These are phyloP conservation scores for Erysiphe pulchra DNA, from an alignment of 2,329 filamentous ascomycete genomes.

Conservation along the genomic window DNA sequence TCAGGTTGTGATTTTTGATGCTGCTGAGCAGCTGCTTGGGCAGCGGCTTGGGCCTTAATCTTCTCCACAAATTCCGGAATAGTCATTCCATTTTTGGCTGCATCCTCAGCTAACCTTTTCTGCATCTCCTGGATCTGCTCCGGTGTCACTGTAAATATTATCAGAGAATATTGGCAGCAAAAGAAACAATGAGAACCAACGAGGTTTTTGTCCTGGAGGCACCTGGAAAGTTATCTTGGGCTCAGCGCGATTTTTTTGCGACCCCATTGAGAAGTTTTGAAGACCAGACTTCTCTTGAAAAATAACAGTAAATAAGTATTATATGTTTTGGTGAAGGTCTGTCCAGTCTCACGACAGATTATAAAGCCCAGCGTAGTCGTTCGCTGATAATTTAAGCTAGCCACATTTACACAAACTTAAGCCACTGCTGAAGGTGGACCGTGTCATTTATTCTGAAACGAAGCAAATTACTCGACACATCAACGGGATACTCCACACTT, in stretches of 20 bases:
- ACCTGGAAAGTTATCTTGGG: not conserved
- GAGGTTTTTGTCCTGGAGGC: not conserved
- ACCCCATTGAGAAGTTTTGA: not conserved
- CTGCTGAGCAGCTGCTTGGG: slow-evolving; percentile 15
- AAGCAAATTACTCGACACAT: too few species aligned
- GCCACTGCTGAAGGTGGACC: too few species aligned
- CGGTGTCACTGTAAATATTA: slow-evolving; percentile 17
- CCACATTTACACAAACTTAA: too few species aligned
- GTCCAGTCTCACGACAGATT: too few species aligned
- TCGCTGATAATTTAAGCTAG: too few species aligned
- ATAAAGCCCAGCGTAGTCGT: too few species aligned
- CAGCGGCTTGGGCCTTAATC: slow-evolving; percentile 28
- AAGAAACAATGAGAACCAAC: not conserved
- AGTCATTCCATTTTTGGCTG: slow-evolving; percentile 59
- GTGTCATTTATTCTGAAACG: too few species aligned
- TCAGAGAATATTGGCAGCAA: not conserved
- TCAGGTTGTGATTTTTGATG: slow-evolving; percentile 17
- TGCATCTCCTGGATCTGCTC: slow-evolving; percentile 75
- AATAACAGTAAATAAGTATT: too few species aligned
- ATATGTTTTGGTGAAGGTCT: too few species aligned
- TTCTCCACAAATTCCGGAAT: slow-evolving; percentile 62
- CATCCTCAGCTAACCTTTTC: slow-evolving; percentile 57
- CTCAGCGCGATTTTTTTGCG: not conserved
- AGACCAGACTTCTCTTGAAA: too few species aligned
- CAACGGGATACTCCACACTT: too few species aligned